phyloP scores from a whole-genome alignment of 148 eudicot species.

The Simmondsia chinensis region DNA sequence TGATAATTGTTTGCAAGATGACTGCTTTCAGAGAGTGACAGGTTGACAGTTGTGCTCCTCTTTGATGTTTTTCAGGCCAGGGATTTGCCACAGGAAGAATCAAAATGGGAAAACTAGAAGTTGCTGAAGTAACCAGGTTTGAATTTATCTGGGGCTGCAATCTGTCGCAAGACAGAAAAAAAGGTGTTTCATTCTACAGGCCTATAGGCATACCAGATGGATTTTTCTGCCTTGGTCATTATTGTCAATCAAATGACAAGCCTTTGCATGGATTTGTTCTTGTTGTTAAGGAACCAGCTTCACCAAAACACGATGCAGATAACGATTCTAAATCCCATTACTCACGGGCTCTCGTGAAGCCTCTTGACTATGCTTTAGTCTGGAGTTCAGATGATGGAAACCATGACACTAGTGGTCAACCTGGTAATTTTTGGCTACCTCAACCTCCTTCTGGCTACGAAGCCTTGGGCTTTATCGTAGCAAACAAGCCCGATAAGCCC shows the following conservation, averaged over 20 bases:
- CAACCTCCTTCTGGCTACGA: slow-evolving; percentile 75
- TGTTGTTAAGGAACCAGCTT: slow-evolving; percentile 44
- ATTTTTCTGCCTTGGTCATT: slow-evolving; percentile 64
- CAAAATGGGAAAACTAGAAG: slow-evolving; percentile 73
- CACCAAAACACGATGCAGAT: background rate
- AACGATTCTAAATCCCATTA: slow-evolving; percentile 2
- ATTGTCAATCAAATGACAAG: slow-evolving; percentile 49
- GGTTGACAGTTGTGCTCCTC: background rate
- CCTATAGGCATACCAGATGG: slow-evolving; percentile 65
- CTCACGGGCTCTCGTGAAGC: slow-evolving; percentile 46
- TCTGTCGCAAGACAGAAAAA: slow-evolving; percentile 30
- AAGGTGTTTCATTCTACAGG: slow-evolving; percentile 49
- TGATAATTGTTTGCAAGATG: background rate
- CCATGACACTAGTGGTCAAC: slow-evolving; percentile 25
- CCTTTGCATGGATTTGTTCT: slow-evolving; percentile 56
- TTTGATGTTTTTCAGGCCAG: slow-evolving; percentile 37
- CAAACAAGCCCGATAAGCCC: slow-evolving; percentile 49
- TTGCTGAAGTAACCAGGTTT: slow-evolving; percentile 43
- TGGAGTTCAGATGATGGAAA: slow-evolving; percentile 67
- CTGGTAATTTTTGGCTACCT: slow-evolving; percentile 77
- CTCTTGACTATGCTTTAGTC: slow-evolving; percentile 54
- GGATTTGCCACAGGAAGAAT: slow-evolving; percentile 68
- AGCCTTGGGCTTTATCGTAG: slow-evolving; percentile 70
- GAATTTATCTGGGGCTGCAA: slow-evolving; percentile 64
- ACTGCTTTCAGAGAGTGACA: background rate